These are phyloP conservation scores for Exidia glandulosa DNA, from an alignment of 768 basidiomycete genomes.

Conservation along the genomic window DNA sequence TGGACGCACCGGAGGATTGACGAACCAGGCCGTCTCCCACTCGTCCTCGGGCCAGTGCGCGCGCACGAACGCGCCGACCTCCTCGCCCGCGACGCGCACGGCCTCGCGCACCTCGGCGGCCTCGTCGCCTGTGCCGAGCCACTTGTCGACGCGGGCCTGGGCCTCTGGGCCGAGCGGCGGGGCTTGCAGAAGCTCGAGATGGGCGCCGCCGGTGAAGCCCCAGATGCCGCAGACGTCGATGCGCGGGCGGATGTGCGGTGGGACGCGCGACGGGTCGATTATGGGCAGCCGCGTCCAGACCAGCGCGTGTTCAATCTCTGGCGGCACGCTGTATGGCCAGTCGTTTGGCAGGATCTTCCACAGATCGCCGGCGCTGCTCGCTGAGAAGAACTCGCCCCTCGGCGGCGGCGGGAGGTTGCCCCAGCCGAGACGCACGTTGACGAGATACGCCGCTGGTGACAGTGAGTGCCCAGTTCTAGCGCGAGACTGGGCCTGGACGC, in stretches of 20 bases:
- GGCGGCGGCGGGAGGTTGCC: slow-evolving; percentile 21
- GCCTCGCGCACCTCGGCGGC: slow-evolving; percentile 11
- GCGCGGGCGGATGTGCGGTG: slow-evolving; percentile 26
- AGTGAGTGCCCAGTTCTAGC: neutral
- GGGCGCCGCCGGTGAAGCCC: slow-evolving; percentile 60
- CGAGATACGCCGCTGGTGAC: slow-evolving; percentile 54
- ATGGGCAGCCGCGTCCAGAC: slow-evolving; percentile 73
- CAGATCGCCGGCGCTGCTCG: slow-evolving; percentile 43
- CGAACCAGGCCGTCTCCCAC: slow-evolving; percentile 93
- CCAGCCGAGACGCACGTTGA: slow-evolving; percentile 63
- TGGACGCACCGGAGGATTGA: slow-evolving; percentile 67
- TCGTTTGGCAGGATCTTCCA: slow-evolving; percentile 71
- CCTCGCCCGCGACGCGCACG: slow-evolving; percentile 31
- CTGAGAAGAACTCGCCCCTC: slow-evolving; percentile 44
- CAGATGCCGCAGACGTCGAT: slow-evolving; percentile 52
- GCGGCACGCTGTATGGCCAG: slow-evolving; percentile 83
- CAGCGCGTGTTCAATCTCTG: slow-evolving; percentile 60
- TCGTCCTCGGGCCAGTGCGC: slow-evolving; percentile 54
- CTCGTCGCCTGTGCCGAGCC: slow-evolving; percentile 43
- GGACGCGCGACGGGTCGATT: slow-evolving; percentile 43
- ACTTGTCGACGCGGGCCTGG: slow-evolving; percentile 45
- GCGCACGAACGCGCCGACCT: slow-evolving; percentile 54
- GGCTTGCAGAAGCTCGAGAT: slow-evolving; percentile 13
- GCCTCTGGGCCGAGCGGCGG: too few relatives aligned
- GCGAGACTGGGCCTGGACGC: slow-evolving; percentile 16